phyloP scores from a whole-genome alignment of 2,329 filamentous ascomycete genomes.

The Talaromyces sp. region DNA sequence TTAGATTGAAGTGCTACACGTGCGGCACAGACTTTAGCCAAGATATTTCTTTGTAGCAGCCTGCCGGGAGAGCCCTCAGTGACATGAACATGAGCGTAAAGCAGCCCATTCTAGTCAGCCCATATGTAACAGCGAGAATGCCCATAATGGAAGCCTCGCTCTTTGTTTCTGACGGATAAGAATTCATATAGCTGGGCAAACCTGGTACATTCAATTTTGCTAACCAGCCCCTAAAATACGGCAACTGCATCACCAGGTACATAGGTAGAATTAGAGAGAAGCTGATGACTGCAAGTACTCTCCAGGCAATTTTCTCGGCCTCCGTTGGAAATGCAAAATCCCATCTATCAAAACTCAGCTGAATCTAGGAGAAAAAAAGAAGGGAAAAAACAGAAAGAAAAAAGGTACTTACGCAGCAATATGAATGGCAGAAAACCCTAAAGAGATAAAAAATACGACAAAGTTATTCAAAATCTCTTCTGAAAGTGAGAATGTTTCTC shows the following conservation, averaged over 20 bases:
- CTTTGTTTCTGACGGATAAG: neutral
- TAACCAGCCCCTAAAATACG: neutral
- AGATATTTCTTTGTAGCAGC: conserved; percentile 5
- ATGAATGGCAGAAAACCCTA: conserved; percentile 1
- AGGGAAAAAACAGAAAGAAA: neutral
- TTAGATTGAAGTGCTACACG: neutral
- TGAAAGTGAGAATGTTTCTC: neutral
- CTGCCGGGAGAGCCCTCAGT: conserved; percentile 10
- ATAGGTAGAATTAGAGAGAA: neutral
- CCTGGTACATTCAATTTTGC: neutral
- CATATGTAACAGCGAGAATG: neutral
- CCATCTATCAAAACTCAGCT: neutral
- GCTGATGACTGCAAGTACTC: neutral
- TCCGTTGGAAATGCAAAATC: neutral
- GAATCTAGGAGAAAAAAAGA: neutral
- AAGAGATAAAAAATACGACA: neutral
- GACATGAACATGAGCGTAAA: conserved; percentile 13
- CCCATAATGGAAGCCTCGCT: neutral
- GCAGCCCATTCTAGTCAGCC: conserved; percentile 2
- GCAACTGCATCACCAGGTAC: neutral
- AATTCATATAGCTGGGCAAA: neutral
- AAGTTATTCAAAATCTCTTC: neutral
- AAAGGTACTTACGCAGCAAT: neutral
- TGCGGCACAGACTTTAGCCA: conserved; percentile 13
- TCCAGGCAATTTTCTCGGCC: neutral